Conservation (phyloP, 148 eudicot species). For the Cornus florida region DNA sequence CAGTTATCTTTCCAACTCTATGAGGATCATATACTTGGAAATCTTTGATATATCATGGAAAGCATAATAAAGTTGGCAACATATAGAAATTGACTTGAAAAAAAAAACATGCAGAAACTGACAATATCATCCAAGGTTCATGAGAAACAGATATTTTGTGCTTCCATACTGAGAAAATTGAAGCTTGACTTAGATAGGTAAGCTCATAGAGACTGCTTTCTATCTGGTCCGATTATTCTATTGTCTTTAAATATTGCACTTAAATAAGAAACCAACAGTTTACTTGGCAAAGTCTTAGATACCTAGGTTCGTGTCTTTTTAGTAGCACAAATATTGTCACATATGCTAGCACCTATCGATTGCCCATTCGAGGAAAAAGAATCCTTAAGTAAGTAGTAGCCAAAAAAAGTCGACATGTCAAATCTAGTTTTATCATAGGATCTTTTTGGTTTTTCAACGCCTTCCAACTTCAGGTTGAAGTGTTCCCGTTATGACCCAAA, state of each 20-base stretch:
- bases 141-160: not conserved
- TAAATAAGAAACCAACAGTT: not conserved
- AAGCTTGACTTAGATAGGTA: not conserved
- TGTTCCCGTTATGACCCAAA: not conserved
- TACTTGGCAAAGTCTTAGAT: not conserved
- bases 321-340: not conserved
- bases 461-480: not conserved
- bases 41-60: conserved; percentile 81
- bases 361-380: not conserved
- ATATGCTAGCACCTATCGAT: not conserved
- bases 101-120: too few relatives aligned
- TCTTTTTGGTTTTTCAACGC: not conserved
- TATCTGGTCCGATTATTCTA: not conserved
- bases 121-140: not conserved
- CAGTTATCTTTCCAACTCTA: conserved; percentile 77
- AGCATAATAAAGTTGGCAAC: conserved; percentile 6
- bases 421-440: not conserved
- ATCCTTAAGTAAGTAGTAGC: not conserved
- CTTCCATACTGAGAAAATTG: not conserved
- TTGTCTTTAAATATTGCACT: not conserved
- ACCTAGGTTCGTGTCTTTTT: not conserved
- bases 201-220: not conserved
- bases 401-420: not conserved
- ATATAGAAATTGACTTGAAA: not conserved
- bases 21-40: conserved; percentile 73